phyloP scores from a whole-genome alignment of 2,329 filamentous ascomycete genomes.

The Blumeria hordei region DNA sequence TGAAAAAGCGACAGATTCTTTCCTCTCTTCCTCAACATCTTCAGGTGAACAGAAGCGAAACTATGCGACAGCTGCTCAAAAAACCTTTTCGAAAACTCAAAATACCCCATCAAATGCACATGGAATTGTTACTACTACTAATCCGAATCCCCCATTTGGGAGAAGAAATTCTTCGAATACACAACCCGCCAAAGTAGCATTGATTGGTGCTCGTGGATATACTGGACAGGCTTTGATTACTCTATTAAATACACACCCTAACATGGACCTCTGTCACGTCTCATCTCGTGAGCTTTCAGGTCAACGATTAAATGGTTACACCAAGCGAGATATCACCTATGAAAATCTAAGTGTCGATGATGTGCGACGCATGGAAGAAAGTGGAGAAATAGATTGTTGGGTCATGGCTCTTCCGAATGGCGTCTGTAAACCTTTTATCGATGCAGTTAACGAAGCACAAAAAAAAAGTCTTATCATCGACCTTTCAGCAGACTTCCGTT shows the following conservation, averaged over 20 bases:
- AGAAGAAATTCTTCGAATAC: slow-evolving; percentile 71
- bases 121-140: slow-evolving; percentile 40
- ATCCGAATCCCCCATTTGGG: slow-evolving; percentile 76
- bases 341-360: slow-evolving; percentile 78
- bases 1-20: slow-evolving; percentile 25
- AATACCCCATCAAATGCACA: slow-evolving; percentile 11
- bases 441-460: slow-evolving; percentile 55
- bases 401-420: slow-evolving; percentile 93
- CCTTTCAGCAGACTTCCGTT: slow-evolving; percentile 89
- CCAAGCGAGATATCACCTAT: slow-evolving; percentile 77
- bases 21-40: slow-evolving; percentile 14
- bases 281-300: slow-evolving; percentile 83
- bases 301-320: slow-evolving; percentile 69
- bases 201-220: slow-evolving; percentile 83
- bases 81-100: not conserved
- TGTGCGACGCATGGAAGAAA: slow-evolving; percentile 59
- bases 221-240: slow-evolving; percentile 79
- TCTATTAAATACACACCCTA: slow-evolving; percentile 66
- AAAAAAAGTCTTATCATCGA: slow-evolving; percentile 63
- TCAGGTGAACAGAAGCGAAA: slow-evolving; percentile 32
- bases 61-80: slow-evolving; percentile 35
- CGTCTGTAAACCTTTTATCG: slow-evolving; percentile 80
- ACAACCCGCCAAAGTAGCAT: slow-evolving; percentile 52
- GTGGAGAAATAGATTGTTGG: slow-evolving; percentile 79
- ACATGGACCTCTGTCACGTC: slow-evolving; percentile 75